These are phyloP conservation scores for Tolypocladium sp. DNA, from an alignment of 2,329 filamentous ascomycete genomes.

Conservation along the genomic window DNA sequence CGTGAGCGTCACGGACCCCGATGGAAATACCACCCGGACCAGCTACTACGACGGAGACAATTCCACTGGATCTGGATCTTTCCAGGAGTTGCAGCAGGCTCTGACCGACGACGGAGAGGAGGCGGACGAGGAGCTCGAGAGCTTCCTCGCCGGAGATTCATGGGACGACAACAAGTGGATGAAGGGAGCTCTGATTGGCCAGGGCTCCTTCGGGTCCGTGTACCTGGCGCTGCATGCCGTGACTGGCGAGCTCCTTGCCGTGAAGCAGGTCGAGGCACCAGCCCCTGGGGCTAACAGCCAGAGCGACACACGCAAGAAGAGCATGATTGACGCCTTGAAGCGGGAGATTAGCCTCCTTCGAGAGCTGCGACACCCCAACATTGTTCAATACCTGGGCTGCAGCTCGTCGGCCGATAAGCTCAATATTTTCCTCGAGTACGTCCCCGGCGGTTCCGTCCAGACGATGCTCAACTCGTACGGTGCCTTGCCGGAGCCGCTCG, in stretches of 20 bases:
- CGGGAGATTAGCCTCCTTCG: constrained; percentile 91
- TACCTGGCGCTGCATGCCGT: constrained; percentile 92
- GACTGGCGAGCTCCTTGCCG: constrained; percentile 92
- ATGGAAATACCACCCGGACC: constrained; percentile 58
- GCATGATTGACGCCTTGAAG: constrained; percentile 96
- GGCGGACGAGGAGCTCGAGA: constrained; percentile 77
- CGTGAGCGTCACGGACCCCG: constrained; percentile 70
- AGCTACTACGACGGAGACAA: constrained; percentile 81
- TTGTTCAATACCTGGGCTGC: constrained; percentile 95
- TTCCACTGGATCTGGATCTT: constrained; percentile 61
- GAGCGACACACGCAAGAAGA: constrained; percentile 86
- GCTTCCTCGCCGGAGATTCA: constrained; percentile 84
- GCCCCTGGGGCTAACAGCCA: constrained; percentile 68
- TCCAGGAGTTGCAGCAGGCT: constrained; percentile 77
- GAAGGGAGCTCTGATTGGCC: constrained; percentile 94
- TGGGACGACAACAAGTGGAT: constrained; percentile 99
- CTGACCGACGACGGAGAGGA: constrained; percentile 89
- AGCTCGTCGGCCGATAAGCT: constrained; percentile 84
- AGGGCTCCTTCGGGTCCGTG: constrained; percentile 93
- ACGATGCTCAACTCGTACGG: constrained; percentile 99
- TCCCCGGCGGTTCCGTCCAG: constrained; percentile 92
- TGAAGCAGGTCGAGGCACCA: constrained; percentile 94
- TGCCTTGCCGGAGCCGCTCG: constrained; percentile 82
- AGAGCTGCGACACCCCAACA: constrained; percentile 91
- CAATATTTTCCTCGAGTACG: constrained; percentile 99